Percentiles rank a stretch among this genome's conserved stretches.
Conservation (phyloP, 371 early-diverging fungal genomes). For the Circinella minor region DNA sequence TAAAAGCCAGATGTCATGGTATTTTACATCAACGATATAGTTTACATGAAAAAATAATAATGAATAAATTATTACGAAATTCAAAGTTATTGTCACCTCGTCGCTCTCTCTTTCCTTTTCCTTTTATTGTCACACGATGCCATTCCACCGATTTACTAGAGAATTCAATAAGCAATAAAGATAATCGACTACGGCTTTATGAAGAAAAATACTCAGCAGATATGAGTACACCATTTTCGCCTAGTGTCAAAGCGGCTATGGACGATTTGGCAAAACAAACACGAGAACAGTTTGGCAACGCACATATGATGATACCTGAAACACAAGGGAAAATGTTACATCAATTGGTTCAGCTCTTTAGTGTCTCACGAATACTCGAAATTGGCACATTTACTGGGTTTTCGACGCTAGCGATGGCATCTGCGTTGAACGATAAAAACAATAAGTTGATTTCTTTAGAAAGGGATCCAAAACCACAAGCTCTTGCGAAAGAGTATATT, state of each 20-base stretch:
- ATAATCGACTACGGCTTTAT: constrained; percentile 23
- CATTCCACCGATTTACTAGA: constrained; percentile 22
- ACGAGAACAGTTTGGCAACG: constrained; percentile 26
- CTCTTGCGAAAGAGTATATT: constrained; percentile 45
- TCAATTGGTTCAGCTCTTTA: constrained; percentile 38
- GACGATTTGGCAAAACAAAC: constrained; percentile 26
- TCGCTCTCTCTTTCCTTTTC: background rate
- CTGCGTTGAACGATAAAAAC: constrained; percentile 37
- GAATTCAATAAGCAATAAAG: constrained; percentile 14
- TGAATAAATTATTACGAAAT: background rate
- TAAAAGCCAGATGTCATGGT: background rate
- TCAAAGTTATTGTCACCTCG: background rate
- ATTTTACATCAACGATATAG: background rate
- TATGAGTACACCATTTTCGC: constrained; percentile 29
- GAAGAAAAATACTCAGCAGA: constrained; percentile 34
- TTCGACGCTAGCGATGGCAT: constrained; percentile 65
- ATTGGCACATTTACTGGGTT: constrained; percentile 69
- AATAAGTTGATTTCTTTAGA: constrained; percentile 53
- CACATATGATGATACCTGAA: constrained; percentile 49
- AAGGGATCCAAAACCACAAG: constrained; percentile 38
- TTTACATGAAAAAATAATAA: background rate
- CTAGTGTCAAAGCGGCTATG: constrained; percentile 11
- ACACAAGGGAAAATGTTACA: constrained; percentile 52
- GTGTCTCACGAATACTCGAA: constrained; percentile 51
- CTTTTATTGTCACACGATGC: constrained; percentile 6